Evolutionary conservation across 2,329 filamentous ascomycete species (phyloP).

Genomic region (Hymenoscyphus fraxineus): DNA sequence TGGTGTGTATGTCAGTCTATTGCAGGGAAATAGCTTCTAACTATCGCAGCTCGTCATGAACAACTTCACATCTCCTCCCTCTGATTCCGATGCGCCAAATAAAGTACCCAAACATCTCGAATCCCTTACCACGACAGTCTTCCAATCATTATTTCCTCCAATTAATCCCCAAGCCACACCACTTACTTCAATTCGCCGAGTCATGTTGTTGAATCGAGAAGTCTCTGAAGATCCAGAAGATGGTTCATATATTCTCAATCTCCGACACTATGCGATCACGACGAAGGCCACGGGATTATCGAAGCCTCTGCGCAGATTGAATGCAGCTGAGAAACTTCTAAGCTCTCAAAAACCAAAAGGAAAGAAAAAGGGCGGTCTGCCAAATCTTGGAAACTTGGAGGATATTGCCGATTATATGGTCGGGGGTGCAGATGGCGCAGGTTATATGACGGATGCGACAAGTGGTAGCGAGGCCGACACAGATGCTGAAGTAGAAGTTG

Average conservation of each 20-base stretch:
- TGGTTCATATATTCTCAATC: slow-evolving; percentile 75
- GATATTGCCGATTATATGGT: slow-evolving; percentile 95
- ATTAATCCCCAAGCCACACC: slow-evolving; percentile 91
- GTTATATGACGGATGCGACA: slow-evolving; percentile 80
- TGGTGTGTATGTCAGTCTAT: slow-evolving; percentile 50
- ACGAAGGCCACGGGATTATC: slow-evolving; percentile 83
- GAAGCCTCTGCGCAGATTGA: slow-evolving; percentile 75
- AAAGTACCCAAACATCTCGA: slow-evolving; percentile 93
- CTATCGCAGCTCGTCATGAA: slow-evolving; percentile 82
- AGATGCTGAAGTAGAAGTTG: slow-evolving; percentile 90
- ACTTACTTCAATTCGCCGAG: slow-evolving; percentile 85
- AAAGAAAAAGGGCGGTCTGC: slow-evolving; percentile 71
- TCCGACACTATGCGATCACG: slow-evolving; percentile 92
- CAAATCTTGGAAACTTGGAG: slow-evolving; percentile 84
- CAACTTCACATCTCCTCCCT: slow-evolving; percentile 72
- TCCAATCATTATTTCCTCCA: slow-evolving; percentile 92
- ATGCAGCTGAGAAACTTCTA: slow-evolving; percentile 78
- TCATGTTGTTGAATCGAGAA: slow-evolving; percentile 86
- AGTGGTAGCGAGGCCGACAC: slow-evolving; percentile 92
- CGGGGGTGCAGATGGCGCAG: slow-evolving; percentile 69
- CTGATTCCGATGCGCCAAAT: slow-evolving; percentile 52
- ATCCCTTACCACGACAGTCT: slow-evolving; percentile 85
- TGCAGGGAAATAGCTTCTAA: slow-evolving; percentile 29
- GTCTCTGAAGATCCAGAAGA: slow-evolving; percentile 46
- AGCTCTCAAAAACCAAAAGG: slow-evolving; percentile 48